Evolutionary conservation across 2,329 filamentous ascomycete species (phyloP).

Genomic region (Penicillium sp.): DNA sequence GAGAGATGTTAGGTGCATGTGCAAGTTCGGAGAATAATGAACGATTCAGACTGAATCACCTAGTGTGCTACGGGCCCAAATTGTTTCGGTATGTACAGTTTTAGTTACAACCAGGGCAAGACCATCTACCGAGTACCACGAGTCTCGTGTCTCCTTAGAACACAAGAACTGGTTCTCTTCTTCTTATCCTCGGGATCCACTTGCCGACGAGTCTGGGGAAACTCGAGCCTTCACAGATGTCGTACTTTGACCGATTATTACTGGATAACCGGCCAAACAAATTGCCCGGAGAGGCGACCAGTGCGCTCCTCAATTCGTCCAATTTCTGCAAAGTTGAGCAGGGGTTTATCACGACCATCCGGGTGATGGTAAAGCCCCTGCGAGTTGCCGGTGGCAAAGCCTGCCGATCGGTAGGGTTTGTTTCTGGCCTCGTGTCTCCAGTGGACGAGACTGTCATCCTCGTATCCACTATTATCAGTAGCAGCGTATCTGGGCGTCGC

Average conservation of each 20-base stretch:
- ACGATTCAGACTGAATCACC: too few relatives aligned
- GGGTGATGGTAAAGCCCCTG: constrained; percentile 9
- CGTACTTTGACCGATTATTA: neutral
- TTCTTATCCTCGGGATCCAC: constrained; percentile 31
- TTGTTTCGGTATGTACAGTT: neutral
- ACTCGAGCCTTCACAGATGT: constrained; percentile 17
- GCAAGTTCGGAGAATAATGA: neutral
- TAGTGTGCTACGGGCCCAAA: neutral
- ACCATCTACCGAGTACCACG: neutral
- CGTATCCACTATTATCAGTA: constrained; percentile 18
- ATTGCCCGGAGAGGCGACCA: neutral
- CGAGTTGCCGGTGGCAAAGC: constrained; percentile 6
- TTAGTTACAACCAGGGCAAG: neutral
- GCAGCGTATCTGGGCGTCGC: constrained; percentile 7
- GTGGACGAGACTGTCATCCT: neutral
- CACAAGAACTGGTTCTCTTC: neutral
- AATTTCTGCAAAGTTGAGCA: neutral
- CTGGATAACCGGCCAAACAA: neutral
- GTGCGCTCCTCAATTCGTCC: neutral
- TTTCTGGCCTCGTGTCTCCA: neutral
- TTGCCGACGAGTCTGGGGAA: constrained; percentile 33
- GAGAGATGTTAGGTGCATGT: neutral
- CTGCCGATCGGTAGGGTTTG: constrained; percentile 3
- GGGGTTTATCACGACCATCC: constrained; percentile 5
- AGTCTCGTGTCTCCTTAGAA: neutral